These are phyloP conservation scores for Zea mays DNA, from an alignment of 176 grass and related monocot species.

Conservation along the genomic window Zm-B73-REFERENCE-NAM-5.0 NC_050104.1:157847001-157847500, in stretches of 20 bases:
- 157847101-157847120: slow-evolving; percentile 65
- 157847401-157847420: not conserved
- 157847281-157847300: slow-evolving; percentile 64
- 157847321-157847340: slow-evolving; percentile 13
- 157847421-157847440: not conserved
- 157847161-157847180: not conserved
- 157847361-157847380: not conserved
- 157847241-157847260: slow-evolving; percentile 77
- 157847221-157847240: slow-evolving; percentile 65
- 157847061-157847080: slow-evolving; percentile 65
- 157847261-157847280: slow-evolving; percentile 60
- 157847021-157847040: slow-evolving; percentile 72
- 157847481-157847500: slow-evolving; percentile 3
- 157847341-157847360: not conserved
- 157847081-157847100: slow-evolving; percentile 68
- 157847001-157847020: slow-evolving; percentile 52
- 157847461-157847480: not conserved
- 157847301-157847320: slow-evolving; percentile 37
- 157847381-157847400: not conserved
- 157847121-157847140: not conserved
- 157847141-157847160: not conserved
- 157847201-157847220: slow-evolving; percentile 39
- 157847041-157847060: slow-evolving; percentile 69
- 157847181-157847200: not conserved
- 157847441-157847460: not conserved